Evolutionary conservation across 2,329 filamentous ascomycete species (phyloP), one percentile per base, ranked within the genome.

Genomic region (Hypoxylon sp.): DNA sequence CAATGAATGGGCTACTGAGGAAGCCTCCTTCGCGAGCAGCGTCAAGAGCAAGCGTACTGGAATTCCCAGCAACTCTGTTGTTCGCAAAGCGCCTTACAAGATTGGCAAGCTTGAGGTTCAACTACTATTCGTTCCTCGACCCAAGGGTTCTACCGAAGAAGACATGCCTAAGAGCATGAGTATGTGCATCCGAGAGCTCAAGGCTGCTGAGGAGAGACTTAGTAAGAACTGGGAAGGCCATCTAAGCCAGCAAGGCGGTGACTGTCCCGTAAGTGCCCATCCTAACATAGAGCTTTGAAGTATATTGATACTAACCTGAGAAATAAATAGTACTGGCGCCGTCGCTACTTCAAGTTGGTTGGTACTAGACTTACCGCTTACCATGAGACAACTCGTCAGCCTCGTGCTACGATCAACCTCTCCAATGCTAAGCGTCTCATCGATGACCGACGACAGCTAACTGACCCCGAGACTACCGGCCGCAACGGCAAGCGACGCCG

Each of bases 141-240:
- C 96, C 3, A 95, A 93, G 83, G 92, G 91, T 48, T 86, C 90
- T 30, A 90, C 89, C 53, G 96, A 98, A 71, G 94, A 98, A 14
- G 95, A 98, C 73, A 98, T 99, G 93, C 96, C 96, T 60, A 98
- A 98, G 89, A 98, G 94, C 83, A 97, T 99, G 94, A 97, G 96
- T 80, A 92, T 93, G 46, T 97, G 94, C 79, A 92, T 98, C 73
- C 89, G 96, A 17, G 96, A 98, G 82, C 90, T 99, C 82, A 93
- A 92, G 80, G 93, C 95, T 57, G 94, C 95, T 1, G 94, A 97
- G 78, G 91, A 92, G 78, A 87, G 92, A 68, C 87, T 92, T 68
- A 86, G 91, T 52, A 89, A 91, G 68, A 91, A 89, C 74, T 97
- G 89, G 85, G 95, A 99, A 80, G 95, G 96, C 30, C 90, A 92